Evolutionary conservation across 1,139 yeast genomes (phyloP).

Genomic region (Eremothecium sinecaudum): DNA sequence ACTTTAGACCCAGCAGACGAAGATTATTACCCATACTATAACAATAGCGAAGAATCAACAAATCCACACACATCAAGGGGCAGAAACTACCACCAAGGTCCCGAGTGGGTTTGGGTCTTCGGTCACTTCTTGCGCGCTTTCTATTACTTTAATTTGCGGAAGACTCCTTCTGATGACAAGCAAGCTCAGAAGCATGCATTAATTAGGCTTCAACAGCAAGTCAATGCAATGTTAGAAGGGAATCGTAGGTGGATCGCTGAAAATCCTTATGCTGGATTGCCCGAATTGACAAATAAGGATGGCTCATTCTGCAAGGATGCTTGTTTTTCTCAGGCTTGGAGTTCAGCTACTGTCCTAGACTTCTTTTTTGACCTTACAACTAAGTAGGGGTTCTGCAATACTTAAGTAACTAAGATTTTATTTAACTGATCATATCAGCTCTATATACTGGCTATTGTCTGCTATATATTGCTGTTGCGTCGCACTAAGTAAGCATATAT

Average conservation of each 20-base stretch:
- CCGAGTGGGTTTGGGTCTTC: constrained; percentile 93
- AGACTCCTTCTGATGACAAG: constrained; percentile 24
- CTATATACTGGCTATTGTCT: no score
- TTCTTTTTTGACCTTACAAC: constrained; percentile 67
- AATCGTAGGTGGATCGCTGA: constrained; percentile 61
- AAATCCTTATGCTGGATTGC: constrained; percentile 87
- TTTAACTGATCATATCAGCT: no score
- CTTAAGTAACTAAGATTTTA: no score
- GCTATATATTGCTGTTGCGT: no score
- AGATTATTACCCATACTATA: constrained; percentile 84
- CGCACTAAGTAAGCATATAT: no score
- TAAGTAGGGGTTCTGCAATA: no score
- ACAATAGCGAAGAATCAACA: constrained; percentile 65
- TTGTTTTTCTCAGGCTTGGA: constrained; percentile 97
- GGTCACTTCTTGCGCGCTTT: constrained; percentile 81
- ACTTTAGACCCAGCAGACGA: constrained; percentile 88
- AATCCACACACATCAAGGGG: constrained; percentile 95
- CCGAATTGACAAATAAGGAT: constrained; percentile 84
- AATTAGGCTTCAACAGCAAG: constrained; percentile 35
- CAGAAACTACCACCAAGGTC: constrained; percentile 95
- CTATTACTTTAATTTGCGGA: constrained; percentile 40
- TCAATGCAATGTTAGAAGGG: constrained; percentile 49
- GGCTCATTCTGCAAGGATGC: constrained; percentile 77
- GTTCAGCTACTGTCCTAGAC: constrained; percentile 76
- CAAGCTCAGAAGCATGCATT: constrained; percentile 32